These are phyloP conservation scores for Colletotrichum chrysophilum DNA, from an alignment of 2,329 filamentous ascomycete genomes.

Conservation along the genomic window DNA sequence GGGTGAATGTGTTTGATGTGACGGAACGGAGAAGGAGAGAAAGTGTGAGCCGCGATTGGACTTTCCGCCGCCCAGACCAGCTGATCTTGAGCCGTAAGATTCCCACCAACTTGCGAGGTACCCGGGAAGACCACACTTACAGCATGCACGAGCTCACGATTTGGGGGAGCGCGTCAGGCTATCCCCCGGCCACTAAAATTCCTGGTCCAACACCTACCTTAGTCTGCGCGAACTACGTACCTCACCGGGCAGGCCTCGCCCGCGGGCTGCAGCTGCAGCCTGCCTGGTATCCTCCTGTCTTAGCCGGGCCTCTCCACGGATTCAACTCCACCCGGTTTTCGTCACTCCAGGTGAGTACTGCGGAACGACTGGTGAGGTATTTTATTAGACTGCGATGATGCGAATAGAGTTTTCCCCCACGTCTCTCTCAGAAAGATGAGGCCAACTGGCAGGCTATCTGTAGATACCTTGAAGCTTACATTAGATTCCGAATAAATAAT, in stretches of 20 bases:
- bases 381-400: not conserved
- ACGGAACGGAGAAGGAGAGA: not conserved
- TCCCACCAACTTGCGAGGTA: not conserved
- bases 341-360: not conserved
- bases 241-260: not conserved
- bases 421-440: not conserved
- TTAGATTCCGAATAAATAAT: not conserved
- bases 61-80: slow-evolving; percentile 21
- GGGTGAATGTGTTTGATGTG: not conserved
- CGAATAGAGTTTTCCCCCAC: not conserved
- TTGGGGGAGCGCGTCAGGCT: slow-evolving; percentile 19
- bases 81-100: slow-evolving; percentile 2
- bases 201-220: not conserved
- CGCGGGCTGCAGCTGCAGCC: not conserved
- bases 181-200: slow-evolving; percentile 8
- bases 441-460: not conserved
- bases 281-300: not conserved
- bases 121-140: slow-evolving; percentile 5
- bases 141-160: slow-evolving; percentile 18
- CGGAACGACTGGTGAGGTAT: not conserved
- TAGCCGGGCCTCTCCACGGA: not conserved
- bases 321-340: not conserved
- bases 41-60: not conserved
- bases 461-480: not conserved
- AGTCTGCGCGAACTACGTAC: not conserved